Evolutionary conservation across 2,329 filamentous ascomycete genomes (phyloP), one percentile per base, ranked within the genome.

Genomic region (Dothideomycetidae sp.): DNA sequence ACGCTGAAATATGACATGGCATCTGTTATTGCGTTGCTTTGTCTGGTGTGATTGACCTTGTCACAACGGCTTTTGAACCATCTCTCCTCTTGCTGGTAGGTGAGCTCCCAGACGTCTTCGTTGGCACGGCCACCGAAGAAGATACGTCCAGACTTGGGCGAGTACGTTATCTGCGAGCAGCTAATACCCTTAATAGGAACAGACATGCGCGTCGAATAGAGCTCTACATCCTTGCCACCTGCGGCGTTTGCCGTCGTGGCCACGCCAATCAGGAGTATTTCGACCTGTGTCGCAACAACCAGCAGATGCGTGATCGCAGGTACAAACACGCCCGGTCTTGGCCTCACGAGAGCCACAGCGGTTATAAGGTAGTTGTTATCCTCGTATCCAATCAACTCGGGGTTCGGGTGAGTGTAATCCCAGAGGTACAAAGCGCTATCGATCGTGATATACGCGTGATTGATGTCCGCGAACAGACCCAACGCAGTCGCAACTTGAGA

Each of bases 351-450:
- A 48, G 83, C 85, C 30, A 98, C 81, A n/a, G 82, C 76, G 29
- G 84, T 85, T 50, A 98, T 96, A 46, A 76, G 83, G 55, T 92
- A 77, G 5, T 76, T 68, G 57, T 88, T 81, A 48, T 93, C 85
- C 55, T 96, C 88, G 52, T 82, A 94, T 12, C 88, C 88, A 46
- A 93, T 80, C 29, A 94, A 68, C 54, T 93, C 82, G 4, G 88
- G 84, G 48, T 88, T 83, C n/a, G 82, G 76, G 54, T 84, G 73
- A 5, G 85, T 93, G 57, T 94, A 98, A 60, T 98, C 88, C 92
- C 92, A 98, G 11, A 98, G 68, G 55, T 94, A 98, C 31, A 98
- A 68, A 44, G 83, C 82, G 61, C 93, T 94, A 62, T 98, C 90
- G 54, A 98, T 90, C 15, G 82, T 75, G 39, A 93, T 81, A 81